These are phyloP conservation scores for Dothideomycetes sp. DNA, from an alignment of 2,329 filamentous ascomycete species.

Conservation along the genomic window DNA sequence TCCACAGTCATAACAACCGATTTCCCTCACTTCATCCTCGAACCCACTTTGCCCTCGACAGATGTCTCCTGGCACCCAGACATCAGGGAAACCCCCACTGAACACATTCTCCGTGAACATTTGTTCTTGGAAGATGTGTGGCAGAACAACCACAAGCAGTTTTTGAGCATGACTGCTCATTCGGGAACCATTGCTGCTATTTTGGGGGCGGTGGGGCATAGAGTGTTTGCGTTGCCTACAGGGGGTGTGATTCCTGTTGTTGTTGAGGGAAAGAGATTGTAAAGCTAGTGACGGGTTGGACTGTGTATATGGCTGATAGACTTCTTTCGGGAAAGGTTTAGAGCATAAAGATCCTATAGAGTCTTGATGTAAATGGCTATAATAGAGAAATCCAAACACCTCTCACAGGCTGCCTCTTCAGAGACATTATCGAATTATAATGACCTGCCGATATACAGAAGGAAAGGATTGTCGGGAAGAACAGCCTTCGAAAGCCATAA, in stretches of 20 bases:
- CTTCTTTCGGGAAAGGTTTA: too few relatives aligned
- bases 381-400: too few relatives aligned
- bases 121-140: constrained; percentile 47
- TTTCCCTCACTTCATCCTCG: constrained; percentile 49
- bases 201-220: constrained; percentile 37
- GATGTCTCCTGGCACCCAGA: constrained; percentile 41
- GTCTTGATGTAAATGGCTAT: too few relatives aligned
- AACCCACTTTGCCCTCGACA: constrained; percentile 51
- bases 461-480: too few relatives aligned
- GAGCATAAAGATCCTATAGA: too few relatives aligned
- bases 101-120: constrained; percentile 30
- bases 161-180: constrained; percentile 49
- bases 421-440: too few relatives aligned
- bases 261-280: constrained; percentile 31
- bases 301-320: too few relatives aligned
- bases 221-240: constrained; percentile 38
- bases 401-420: too few relatives aligned
- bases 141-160: constrained; percentile 35
- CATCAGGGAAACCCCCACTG: constrained; percentile 40
- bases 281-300: too few relatives aligned
- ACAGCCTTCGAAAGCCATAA: too few relatives aligned
- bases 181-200: constrained; percentile 50
- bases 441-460: too few relatives aligned
- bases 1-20: constrained; percentile 44
- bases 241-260: constrained; percentile 45